A percentile compares a stretch with the other conserved stretches of the same genome.
Evolutionary conservation across 2,329 filamentous ascomycete species (phyloP).

Genomic region (Fusarium anthophilum): DNA sequence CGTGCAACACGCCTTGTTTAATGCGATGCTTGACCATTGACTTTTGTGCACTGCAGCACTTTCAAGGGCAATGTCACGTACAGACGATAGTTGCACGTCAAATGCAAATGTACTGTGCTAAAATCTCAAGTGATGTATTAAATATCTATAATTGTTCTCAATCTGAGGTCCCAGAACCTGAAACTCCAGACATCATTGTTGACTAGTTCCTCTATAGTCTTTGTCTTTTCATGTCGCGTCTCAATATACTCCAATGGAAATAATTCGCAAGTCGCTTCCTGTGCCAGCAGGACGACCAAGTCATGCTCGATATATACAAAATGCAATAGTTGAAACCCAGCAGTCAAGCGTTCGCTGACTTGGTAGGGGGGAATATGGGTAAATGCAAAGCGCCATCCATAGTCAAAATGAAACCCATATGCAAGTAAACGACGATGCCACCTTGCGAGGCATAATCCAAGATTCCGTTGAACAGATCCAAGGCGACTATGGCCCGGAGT

Average conservation of each 20-base stretch:
- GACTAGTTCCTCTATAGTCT: slow-evolving; percentile 21
- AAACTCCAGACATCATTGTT: slow-evolving; percentile 23
- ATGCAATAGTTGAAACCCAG: slow-evolving; percentile 21
- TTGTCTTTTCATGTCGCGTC: slow-evolving; percentile 29
- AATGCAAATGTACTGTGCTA: neutral
- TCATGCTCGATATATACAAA: slow-evolving; percentile 31
- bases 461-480: neutral
- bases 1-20: slow-evolving; percentile 9
- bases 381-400: slow-evolving; percentile 7
- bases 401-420: slow-evolving; percentile 6
- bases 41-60: slow-evolving; percentile 3
- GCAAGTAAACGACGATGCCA: neutral
- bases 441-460: neutral
- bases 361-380: slow-evolving; percentile 15
- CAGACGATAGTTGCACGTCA: neutral
- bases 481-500: slow-evolving; percentile 10
- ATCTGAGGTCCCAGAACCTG: slow-evolving; percentile 17
- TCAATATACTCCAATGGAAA: slow-evolving; percentile 20
- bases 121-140: slow-evolving; percentile 20
- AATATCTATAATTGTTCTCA: slow-evolving; percentile 28
- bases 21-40: neutral
- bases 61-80: neutral
- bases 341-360: slow-evolving; percentile 1
- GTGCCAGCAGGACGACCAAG: slow-evolving; percentile 24
- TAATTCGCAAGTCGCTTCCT: slow-evolving; percentile 8